These are phyloP conservation scores for Penicillium sp. DNA, from an alignment of 2,329 filamentous ascomycete genomes.

Conservation along the genomic window DNA sequence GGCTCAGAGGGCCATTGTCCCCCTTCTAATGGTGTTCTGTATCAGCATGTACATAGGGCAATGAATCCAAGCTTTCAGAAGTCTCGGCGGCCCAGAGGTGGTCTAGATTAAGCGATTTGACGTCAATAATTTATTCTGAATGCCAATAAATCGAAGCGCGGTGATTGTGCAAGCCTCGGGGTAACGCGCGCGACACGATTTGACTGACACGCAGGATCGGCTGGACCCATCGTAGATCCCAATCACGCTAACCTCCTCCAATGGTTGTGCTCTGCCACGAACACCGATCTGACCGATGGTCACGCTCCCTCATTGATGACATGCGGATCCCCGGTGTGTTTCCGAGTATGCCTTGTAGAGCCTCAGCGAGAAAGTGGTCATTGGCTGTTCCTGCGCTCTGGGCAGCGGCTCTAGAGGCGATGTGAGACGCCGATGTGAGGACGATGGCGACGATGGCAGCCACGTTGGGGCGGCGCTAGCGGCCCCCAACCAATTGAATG, in stretches of 20 bases:
- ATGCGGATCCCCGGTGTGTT: background rate
- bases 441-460: constrained; percentile 6
- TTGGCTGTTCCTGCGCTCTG: constrained; percentile 15
- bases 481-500: constrained; percentile 17
- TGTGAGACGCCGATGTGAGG: constrained; percentile 16
- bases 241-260: constrained; percentile 12
- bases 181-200: background rate
- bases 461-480: constrained; percentile 13
- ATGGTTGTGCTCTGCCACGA: background rate
- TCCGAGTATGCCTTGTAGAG: background rate
- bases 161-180: background rate
- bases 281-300: background rate
- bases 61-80: background rate
- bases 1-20: background rate
- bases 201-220: constrained; percentile 10
- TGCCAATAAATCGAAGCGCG: background rate
- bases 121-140: background rate
- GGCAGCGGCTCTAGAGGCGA: constrained; percentile 23
- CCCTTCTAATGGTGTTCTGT: background rate
- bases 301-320: background rate
- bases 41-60: background rate
- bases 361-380: background rate
- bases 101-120: background rate
- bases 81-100: background rate
- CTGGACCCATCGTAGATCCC: constrained; percentile 15